Evolutionary conservation across 208 protist species (phyloP), one percentile per base, ranked within the genome.

Genomic region (Leishmania lainsoni): DNA sequence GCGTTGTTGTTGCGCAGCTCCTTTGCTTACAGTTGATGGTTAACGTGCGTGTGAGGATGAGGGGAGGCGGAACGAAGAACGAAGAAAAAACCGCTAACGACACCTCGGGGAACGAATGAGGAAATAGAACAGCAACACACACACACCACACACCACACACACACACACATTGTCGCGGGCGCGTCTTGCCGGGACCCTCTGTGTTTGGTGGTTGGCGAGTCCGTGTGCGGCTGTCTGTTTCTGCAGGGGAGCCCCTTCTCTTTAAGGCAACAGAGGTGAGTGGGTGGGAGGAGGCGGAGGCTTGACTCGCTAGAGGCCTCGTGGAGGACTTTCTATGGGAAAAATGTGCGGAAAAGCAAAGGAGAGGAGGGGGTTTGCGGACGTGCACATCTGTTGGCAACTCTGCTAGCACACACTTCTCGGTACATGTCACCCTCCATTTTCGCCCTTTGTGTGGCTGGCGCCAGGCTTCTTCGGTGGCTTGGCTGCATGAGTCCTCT

Each of bases 61-160:
- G 42, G 32, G n/a, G 61, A 45, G n/a, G 48, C 42, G 8, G 5
- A 65, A 61, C 5, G 32, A 49, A 14, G 2, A 5, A 61, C 5
- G 39, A 59, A 83, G 12, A 49, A 76, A 81, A 73, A 71, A 87
- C 29, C 32, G 10, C 9, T 68, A 5, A 8, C 42, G 14, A 26
- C 8, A 29, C 6, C 22, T 17, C 39, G 1, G 12, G 68, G 3
- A 51, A 17, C 1, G 22, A 45, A 72, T 51, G 26, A 12, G 42
- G 5, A 8, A 59, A 5, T 49, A n/a, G 22, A 75, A 56, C 42
- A 61, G 29, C 22, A 35, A n/a, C n/a, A 12, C 65, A 70, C 17
- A 75, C 29, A 54, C 29, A 4, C n/a, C n/a, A n/a, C n/a, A n/a
- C n/a, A n/a, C n/a, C 39, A 32, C 66, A 48, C 14, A 75, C 71